phyloP scores from a whole-genome alignment of 305 asterid species.

The Withania somnifera region DNA sequence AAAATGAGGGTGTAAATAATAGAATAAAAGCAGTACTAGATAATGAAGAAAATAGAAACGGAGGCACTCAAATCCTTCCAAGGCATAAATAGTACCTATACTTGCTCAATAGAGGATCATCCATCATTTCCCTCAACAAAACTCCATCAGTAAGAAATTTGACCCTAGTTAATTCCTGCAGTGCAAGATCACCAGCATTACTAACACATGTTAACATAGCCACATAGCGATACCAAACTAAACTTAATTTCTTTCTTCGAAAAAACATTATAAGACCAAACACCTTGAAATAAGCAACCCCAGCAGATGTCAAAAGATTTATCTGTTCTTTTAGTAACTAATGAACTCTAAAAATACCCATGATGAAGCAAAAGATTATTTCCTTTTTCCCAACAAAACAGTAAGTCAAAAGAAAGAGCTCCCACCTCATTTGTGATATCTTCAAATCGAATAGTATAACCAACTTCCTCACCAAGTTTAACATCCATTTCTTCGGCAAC shows the following conservation, averaged over 20 bases:
- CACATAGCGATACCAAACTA: neutral
- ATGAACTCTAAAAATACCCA: neutral
- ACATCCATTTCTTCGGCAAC: conserved; percentile 94
- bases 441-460: conserved; percentile 94
- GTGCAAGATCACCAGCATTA: conserved; percentile 16
- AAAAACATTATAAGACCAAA: neutral
- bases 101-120: conserved; percentile 90
- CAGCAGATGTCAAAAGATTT: neutral
- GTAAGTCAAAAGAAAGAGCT: neutral
- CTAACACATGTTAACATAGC: conserved; percentile 3
- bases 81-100: conserved; percentile 44
- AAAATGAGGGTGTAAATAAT: neutral
- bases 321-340: neutral
- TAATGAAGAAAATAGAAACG: neutral
- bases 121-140: conserved; percentile 95
- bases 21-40: neutral
- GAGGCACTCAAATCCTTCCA: neutral
- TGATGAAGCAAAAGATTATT: neutral
- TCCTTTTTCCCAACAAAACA: neutral
- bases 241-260: neutral
- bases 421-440: conserved; percentile 67
- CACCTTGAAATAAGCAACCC: neutral
- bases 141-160: conserved; percentile 95
- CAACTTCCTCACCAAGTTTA: conserved; percentile 88
- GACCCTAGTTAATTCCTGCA: conserved; percentile 69